A percentile compares a stretch with the other conserved stretches of the same genome.
Evolutionary conservation across 1,284 basidiomycete species (phyloP).

Genomic region (Rhodotorula sp.): DNA sequence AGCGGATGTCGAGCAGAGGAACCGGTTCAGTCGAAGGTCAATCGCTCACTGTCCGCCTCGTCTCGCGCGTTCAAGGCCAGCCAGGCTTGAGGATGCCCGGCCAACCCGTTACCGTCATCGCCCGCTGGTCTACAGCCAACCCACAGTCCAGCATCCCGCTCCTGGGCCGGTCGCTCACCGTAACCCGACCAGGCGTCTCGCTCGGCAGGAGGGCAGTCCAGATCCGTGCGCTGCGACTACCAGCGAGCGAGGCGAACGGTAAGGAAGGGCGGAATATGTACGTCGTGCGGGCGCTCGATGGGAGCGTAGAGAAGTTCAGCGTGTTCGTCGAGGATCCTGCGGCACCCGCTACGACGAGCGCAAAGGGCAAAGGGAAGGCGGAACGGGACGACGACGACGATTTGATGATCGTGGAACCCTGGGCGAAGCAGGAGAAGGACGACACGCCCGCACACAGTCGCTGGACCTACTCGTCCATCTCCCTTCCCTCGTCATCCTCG

Average conservation of each 20-base stretch:
- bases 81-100: neutral
- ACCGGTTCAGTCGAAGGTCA: neutral
- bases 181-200: slow-evolving; percentile 2
- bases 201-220: slow-evolving; percentile 26
- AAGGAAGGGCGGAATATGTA: slow-evolving; percentile 34
- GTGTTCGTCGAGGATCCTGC: slow-evolving; percentile 37
- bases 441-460: slow-evolving; percentile 4
- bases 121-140: slow-evolving; percentile 32
- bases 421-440: neutral
- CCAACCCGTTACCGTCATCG: slow-evolving; percentile 25
- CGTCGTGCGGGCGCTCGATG: slow-evolving; percentile 25
- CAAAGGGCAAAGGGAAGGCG: slow-evolving; percentile 13
- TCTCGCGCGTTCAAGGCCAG: neutral
- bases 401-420: neutral
- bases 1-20: no score
- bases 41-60: neutral
- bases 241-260: slow-evolving; percentile 1
- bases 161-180: slow-evolving; percentile 33
- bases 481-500: slow-evolving; percentile 2
- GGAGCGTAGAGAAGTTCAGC: slow-evolving; percentile 8
- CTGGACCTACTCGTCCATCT: slow-evolving; percentile 32
- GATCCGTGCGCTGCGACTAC: slow-evolving; percentile 25
- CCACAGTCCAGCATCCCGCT: slow-evolving; percentile 21
- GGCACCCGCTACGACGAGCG: neutral
- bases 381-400: neutral